phyloP scores from a whole-genome alignment of 305 asterid genomes.

The Rubia peregrina region DNA sequence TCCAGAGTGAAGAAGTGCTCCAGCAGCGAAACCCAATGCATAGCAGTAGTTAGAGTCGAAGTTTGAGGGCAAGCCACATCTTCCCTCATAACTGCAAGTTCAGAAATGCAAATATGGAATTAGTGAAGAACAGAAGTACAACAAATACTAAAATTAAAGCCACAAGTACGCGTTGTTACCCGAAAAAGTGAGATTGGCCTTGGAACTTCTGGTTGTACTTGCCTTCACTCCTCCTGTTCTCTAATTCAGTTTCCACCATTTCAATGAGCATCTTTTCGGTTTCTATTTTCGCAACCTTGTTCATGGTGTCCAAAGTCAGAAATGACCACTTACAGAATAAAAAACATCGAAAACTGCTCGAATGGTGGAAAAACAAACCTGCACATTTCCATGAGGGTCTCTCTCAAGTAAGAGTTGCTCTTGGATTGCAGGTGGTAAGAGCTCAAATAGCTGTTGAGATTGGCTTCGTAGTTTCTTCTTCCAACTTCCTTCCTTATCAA shows the following conservation, averaged over 20 bases:
- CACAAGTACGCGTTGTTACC: conserved; percentile 30
- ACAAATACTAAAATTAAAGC: background rate
- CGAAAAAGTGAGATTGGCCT: conserved; percentile 96
- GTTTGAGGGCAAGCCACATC: conserved; percentile 93
- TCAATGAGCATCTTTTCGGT: conserved; percentile 98
- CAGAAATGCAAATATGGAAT: background rate
- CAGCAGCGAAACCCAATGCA: conserved; percentile 90
- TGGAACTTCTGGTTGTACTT: conserved; percentile 60
- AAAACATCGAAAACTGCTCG: background rate
- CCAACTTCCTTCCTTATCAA: conserved; percentile 55
- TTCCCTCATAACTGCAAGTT: conserved; percentile 70
- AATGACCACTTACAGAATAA: background rate
- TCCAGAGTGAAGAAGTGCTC: conserved; percentile 75
- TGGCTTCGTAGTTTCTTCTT: conserved; percentile 49
- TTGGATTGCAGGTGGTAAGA: conserved; percentile 56
- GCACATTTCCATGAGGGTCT: conserved; percentile 76
- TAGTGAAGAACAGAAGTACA: background rate
- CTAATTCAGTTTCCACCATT: conserved; percentile 97
- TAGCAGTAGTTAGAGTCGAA: conserved; percentile 90
- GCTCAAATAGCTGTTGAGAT: conserved; percentile 44
- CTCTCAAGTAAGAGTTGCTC: conserved; percentile 59
- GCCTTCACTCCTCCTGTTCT: conserved; percentile 52
- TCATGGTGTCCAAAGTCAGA: background rate
- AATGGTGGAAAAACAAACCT: conserved; percentile 27
- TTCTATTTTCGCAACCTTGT: conserved; percentile 89